Percentiles rank a stretch among this genome's conserved stretches.
These are phyloP conservation scores for Amanita fuliginea DNA, from an alignment of 768 basidiomycete species.

Conservation along the genomic window DNA sequence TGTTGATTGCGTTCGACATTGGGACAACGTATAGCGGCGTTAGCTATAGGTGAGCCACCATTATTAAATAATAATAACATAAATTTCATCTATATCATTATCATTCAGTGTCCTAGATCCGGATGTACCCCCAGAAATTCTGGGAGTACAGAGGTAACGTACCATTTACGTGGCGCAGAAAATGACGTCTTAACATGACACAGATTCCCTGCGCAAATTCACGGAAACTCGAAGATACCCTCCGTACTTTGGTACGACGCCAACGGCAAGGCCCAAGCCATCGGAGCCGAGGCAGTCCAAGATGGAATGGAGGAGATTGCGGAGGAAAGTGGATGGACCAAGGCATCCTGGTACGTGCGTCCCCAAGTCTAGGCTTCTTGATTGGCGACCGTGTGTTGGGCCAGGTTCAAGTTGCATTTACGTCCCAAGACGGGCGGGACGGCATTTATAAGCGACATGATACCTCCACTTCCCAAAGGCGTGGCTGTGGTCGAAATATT, in stretches of 20 bases:
- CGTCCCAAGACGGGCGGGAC: slow-evolving; percentile 7
- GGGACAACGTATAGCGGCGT: slow-evolving; percentile 43
- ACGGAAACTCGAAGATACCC: slow-evolving; percentile 24
- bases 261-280: slow-evolving; percentile 20
- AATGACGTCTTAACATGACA: background rate
- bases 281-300: slow-evolving; percentile 29
- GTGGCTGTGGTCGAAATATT: slow-evolving; percentile 23
- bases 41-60: slow-evolving; percentile 23
- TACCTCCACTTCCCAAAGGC: slow-evolving; percentile 23
- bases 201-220: slow-evolving; percentile 15
- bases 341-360: slow-evolving; percentile 27
- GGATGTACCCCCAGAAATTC: slow-evolving; percentile 21
- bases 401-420: slow-evolving; percentile 15
- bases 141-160: slow-evolving; percentile 24
- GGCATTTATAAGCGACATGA: background rate
- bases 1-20: slow-evolving; percentile 41
- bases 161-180: slow-evolving; percentile 8
- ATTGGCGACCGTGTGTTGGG: background rate
- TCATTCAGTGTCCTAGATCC: slow-evolving; percentile 22
- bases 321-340: slow-evolving; percentile 28
- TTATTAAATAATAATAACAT: background rate
- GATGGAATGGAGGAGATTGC: slow-evolving; percentile 23
- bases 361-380: background rate
- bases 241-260: slow-evolving; percentile 30
- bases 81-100: background rate